Conservation (phyloP, 108 stramenopile species). For the Aurantiochytrium sp. region DNA sequence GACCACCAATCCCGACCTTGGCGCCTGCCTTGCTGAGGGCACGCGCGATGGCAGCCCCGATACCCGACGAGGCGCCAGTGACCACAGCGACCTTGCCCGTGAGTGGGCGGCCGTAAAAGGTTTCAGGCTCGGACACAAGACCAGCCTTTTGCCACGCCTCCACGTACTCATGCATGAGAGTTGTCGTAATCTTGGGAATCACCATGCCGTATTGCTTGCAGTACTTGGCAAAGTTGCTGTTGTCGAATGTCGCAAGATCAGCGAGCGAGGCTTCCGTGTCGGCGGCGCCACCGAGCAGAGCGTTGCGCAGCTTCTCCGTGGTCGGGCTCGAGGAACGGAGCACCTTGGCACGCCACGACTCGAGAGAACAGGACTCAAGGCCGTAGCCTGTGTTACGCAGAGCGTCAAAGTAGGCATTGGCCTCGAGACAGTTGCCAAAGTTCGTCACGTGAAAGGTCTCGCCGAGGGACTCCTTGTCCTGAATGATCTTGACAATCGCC, state of each 20-base stretch:
- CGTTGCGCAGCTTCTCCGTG: background rate
- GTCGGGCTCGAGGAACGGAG: background rate
- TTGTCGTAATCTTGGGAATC: background rate
- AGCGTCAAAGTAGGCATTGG: background rate
- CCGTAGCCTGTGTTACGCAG: background rate
- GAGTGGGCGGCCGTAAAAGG: constrained; percentile 26
- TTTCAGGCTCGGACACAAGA: background rate
- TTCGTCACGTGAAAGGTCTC: background rate
- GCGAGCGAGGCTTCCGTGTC: background rate
- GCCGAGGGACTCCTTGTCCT: background rate
- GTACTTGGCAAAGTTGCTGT: background rate
- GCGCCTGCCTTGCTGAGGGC: constrained; percentile 50
- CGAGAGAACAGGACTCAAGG: background rate
- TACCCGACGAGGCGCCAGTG: constrained; percentile 63
- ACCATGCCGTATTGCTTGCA: constrained; percentile 9
- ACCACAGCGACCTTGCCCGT: constrained; percentile 58
- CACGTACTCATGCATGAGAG: background rate
- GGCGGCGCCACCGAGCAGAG: background rate
- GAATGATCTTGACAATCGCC: constrained; percentile 41
- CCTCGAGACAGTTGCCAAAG: background rate
- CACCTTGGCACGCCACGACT: background rate
- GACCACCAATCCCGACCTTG: constrained; percentile 58
- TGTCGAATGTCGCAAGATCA: background rate
- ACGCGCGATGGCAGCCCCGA: constrained; percentile 60
- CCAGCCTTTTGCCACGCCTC: background rate